Base-by-base conservation (phyloP, 2,329 filamentous ascomycete species). In the Aspergillus glaucus region DNA sequence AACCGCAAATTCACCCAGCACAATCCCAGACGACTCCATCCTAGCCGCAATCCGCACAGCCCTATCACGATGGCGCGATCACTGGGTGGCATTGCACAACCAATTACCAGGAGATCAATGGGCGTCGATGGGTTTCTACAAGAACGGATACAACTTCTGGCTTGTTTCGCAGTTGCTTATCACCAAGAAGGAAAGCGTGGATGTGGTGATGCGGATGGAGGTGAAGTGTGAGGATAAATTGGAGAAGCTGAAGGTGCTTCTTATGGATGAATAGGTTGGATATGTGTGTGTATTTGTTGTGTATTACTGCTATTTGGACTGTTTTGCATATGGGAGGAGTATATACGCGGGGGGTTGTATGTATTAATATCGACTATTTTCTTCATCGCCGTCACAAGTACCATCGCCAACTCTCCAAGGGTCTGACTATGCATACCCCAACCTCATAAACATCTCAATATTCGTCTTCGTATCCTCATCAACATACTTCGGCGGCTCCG, bases 391-490 rank as follows among this genome's bases (percentile, higher is more conserved):
- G 14, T 36, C 15, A 8, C 34, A 36, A 17, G 15, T 17, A n/a
- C 14, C n/a, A 17, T 36, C 34, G 15, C 26, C 30, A 19, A 15
- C 32, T 44, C 47, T 46, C 46, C 44, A 21, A 41, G 26, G 41
- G n/a, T 43, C 28, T 39, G 14, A 14, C 53, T 41, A 78, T 44
- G 75, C 75, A 64, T 72, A 73, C 5, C 75, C 75, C 47, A 77
- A 56, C 5, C 53, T 67, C 71, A 70, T 74, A 55, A 79, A 79
- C 3, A 53, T 70, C 50, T 75, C 71, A 15, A 79, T 57, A 55
- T 79, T 79, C 51, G 62, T 67, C 53, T 55, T 64, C 24, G 68
- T 74, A 51, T 77, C 75, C 40, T 71, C 72, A 53, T 79, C 77
- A 19, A 78, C 74, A 54, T 67, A 75, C 2, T 70, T 67, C 15